Conservation (phyloP, 2,329 filamentous ascomycete genomes). For the Aspergillus glaucus region DNA sequence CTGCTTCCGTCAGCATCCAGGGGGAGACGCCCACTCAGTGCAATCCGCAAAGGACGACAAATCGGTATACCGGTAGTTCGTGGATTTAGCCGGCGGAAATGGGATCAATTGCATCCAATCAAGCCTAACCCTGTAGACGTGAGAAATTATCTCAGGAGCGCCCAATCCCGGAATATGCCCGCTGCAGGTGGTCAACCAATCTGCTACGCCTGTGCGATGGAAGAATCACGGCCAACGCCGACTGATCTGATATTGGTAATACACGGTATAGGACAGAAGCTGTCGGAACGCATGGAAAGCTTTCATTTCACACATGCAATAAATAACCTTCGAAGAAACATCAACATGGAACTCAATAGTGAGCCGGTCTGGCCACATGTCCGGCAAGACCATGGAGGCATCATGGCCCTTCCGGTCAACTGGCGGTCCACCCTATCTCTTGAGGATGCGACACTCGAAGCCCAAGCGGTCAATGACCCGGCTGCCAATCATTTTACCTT, state of each 20-base stretch:
- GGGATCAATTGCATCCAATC: slow-evolving; percentile 65
- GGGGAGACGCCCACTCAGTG: slow-evolving; percentile 70
- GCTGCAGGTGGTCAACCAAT: slow-evolving; percentile 23
- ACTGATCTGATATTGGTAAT: slow-evolving; percentile 86
- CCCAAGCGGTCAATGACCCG: slow-evolving; percentile 46
- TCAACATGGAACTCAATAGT: slow-evolving; percentile 76
- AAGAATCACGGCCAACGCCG: slow-evolving; percentile 62
- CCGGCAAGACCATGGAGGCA: slow-evolving; percentile 70
- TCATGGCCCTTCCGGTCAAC: slow-evolving; percentile 92
- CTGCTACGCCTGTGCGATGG: slow-evolving; percentile 54
- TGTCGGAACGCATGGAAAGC: slow-evolving; percentile 89
- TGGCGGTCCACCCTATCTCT: slow-evolving; percentile 87
- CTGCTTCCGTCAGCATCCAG: slow-evolving; percentile 81
- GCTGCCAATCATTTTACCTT: slow-evolving; percentile 60
- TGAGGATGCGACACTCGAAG: slow-evolving; percentile 66
- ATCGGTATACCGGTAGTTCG: slow-evolving; percentile 84
- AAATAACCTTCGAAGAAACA: slow-evolving; percentile 76
- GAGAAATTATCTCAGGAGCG: slow-evolving; percentile 37
- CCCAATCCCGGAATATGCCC: slow-evolving; percentile 25
- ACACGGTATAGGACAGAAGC: slow-evolving; percentile 93
- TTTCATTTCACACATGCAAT: slow-evolving; percentile 97
- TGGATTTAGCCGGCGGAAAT: slow-evolving; percentile 72
- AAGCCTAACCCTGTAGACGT: slow-evolving; percentile 37
- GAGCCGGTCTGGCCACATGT: slow-evolving; percentile 69
- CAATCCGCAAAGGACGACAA: slow-evolving; percentile 74